Evolutionary conservation across 352 stramenopile genomes (phyloP).

Genomic region (Blastocystis sp.): DNA sequence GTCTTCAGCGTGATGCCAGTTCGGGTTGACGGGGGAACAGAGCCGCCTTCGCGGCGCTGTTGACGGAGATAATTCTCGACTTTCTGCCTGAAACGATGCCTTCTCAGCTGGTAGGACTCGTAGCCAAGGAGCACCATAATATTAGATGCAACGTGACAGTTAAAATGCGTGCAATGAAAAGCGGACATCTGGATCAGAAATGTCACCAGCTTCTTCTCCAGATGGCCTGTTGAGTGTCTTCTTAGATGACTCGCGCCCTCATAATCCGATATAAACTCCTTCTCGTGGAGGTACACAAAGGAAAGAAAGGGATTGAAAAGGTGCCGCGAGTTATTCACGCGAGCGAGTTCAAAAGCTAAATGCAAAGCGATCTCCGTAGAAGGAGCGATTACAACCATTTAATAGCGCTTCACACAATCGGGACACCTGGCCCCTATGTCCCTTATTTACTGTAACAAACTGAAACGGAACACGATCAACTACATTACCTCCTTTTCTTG

Average conservation of each 20-base stretch:
- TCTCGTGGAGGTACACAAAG: background rate
- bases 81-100: background rate
- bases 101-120: background rate
- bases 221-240: conserved; percentile 17
- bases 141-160: background rate
- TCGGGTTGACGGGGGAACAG: conserved; percentile 7
- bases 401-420: background rate
- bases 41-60: background rate
- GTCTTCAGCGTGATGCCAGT: background rate
- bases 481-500: background rate
- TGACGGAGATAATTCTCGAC: conserved; percentile 21
- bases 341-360: conserved; percentile 9
- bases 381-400: conserved; percentile 1
- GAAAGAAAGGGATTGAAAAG: background rate
- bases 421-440: background rate
- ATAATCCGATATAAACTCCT: conserved; percentile 21
- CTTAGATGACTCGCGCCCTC: conserved; percentile 11
- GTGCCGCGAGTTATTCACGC: background rate
- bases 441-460: conserved; percentile 28
- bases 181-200: conserved; percentile 7
- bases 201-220: conserved; percentile 10
- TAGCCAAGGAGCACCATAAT: background rate
- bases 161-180: background rate
- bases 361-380: conserved; percentile 2
- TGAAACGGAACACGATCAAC: background rate